Conservation (phyloP, 495 filamentous ascomycete genomes). For the Penicillium pancosmium region DNA sequence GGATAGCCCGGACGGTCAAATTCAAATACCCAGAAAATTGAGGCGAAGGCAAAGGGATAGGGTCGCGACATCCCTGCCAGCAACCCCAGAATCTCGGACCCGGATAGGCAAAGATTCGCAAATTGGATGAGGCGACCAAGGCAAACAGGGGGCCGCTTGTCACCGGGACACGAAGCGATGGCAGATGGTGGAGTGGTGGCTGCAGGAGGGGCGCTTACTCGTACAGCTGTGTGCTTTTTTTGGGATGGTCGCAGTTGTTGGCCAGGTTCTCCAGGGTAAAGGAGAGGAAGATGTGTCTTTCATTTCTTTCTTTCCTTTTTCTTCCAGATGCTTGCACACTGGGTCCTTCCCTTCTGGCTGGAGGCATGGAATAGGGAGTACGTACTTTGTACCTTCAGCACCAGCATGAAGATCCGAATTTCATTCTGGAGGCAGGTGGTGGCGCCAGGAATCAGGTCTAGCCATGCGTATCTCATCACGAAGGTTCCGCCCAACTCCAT, state of each 20-base stretch:
- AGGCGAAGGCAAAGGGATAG: conserved; percentile 6
- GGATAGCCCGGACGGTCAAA: not conserved
- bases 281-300: not conserved
- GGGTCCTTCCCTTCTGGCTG: too few relatives aligned
- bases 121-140: conserved; percentile 3
- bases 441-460: conserved; percentile 1
- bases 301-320: too few relatives aligned
- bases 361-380: too few relatives aligned
- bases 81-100: conserved; percentile 6
- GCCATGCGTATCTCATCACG: conserved; percentile 2
- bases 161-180: conserved; percentile 5
- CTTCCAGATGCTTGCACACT: too few relatives aligned
- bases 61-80: conserved; percentile 2
- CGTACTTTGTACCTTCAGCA: not conserved
- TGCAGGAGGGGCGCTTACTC: conserved; percentile 1
- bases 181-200: conserved; percentile 6
- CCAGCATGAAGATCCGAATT: not conserved
- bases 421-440: not conserved
- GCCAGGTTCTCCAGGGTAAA: not conserved
- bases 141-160: conserved; percentile 7
- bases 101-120: conserved; percentile 9
- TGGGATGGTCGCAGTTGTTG: not conserved
- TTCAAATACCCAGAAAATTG: not conserved
- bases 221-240: conserved; percentile 5
- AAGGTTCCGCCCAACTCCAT: conserved; percentile 21